Percentiles rank a stretch among this genome's conserved stretches.
These are phyloP conservation scores for Torulaspora quercuum DNA, from an alignment of 805 yeast species.

Conservation along the genomic window DNA sequence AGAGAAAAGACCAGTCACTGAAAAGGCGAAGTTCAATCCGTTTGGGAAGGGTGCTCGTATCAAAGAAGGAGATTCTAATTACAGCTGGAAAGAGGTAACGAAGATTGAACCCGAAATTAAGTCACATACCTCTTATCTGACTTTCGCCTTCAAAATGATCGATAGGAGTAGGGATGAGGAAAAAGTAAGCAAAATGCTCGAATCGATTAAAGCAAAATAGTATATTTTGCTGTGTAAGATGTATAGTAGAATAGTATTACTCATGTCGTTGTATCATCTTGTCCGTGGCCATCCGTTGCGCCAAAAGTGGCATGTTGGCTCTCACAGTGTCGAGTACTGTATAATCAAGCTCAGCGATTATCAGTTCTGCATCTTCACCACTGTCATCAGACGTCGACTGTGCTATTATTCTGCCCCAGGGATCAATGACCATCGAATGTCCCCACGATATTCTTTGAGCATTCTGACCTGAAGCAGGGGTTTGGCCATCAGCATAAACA, in stretches of 20 bases:
- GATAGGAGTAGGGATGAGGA: conserved; percentile 23
- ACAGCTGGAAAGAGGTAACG: conserved; percentile 80
- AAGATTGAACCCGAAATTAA: conserved; percentile 81
- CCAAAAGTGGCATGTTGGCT: conserved; percentile 70
- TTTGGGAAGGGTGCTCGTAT: conserved; percentile 88
- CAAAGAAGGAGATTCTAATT: conserved; percentile 80
- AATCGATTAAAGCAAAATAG: conserved; percentile 2
- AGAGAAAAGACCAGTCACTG: conserved; percentile 34
- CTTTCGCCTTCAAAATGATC: conserved; percentile 67
- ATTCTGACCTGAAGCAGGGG: conserved; percentile 11
- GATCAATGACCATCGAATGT: conserved; percentile 80
- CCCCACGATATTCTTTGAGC: conserved; percentile 72
- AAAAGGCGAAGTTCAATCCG: conserved; percentile 69
- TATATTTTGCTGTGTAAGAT: too few relatives aligned
- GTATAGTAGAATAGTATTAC: too few relatives aligned
- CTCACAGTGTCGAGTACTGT: conserved; percentile 50
- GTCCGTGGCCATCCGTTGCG: conserved; percentile 54
- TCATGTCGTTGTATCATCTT: background rate
- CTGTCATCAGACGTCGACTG: conserved; percentile 45
- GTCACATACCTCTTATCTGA: conserved; percentile 89
- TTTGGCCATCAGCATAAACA: conserved; percentile 40
- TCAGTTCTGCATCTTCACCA: conserved; percentile 43
- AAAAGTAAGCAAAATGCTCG: conserved; percentile 10
- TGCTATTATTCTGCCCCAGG: conserved; percentile 81
- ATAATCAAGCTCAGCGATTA: conserved; percentile 65